A percentile compares a stretch with the other conserved stretches of the same genome.
These are phyloP conservation scores for Arxiozyma slooffiae DNA, from an alignment of 1,139 yeast species.

Conservation along the genomic window DNA sequence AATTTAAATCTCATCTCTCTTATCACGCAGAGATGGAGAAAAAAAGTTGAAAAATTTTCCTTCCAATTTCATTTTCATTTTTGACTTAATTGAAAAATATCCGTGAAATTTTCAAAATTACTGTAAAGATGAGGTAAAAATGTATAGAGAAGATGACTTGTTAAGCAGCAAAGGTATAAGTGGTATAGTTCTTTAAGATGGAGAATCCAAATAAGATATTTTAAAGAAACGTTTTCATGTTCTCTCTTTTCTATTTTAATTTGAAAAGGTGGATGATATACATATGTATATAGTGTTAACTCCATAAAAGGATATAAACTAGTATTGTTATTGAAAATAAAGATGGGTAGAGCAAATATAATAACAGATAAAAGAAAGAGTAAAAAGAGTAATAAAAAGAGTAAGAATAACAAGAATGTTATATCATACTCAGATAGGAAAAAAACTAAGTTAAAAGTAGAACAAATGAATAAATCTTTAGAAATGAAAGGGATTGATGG, in stretches of 20 bases:
- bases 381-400: constrained; percentile 9
- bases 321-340: too few relatives aligned
- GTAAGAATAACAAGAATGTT: constrained; percentile 10
- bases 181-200: too few relatives aligned
- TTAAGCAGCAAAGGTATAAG: too few relatives aligned
- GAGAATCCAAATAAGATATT: too few relatives aligned
- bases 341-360: constrained; percentile 2
- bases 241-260: too few relatives aligned
- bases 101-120: neutral
- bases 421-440: constrained; percentile 19
- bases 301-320: too few relatives aligned
- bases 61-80: neutral
- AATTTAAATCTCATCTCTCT: neutral
- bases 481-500: constrained; percentile 3
- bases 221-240: too few relatives aligned
- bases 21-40: neutral
- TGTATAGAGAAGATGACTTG: too few relatives aligned
- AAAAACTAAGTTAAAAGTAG: constrained; percentile 19
- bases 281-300: too few relatives aligned
- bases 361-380: constrained; percentile 4
- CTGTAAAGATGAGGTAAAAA: neutral
- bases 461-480: constrained; percentile 18
- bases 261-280: too few relatives aligned
- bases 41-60: too few relatives aligned
- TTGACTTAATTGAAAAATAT: too few relatives aligned